A percentile compares a stretch with the other conserved stretches of the same genome.
phyloP scores from a whole-genome alignment of 2,329 filamentous ascomycete genomes.

The Sporothrix curviconia region DNA sequence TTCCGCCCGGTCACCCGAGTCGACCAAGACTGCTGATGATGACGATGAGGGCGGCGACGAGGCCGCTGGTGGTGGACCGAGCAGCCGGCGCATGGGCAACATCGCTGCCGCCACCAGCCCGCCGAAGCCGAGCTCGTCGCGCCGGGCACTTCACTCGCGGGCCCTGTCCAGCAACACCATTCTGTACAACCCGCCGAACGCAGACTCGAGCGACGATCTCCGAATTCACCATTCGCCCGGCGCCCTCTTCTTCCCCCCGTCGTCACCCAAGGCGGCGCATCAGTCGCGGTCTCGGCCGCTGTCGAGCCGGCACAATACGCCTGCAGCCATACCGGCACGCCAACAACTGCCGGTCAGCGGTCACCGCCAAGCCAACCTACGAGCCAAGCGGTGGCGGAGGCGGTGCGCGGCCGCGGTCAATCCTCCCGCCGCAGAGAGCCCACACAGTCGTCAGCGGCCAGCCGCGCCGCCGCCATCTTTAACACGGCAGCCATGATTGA shows the following conservation, averaged over 20 bases:
- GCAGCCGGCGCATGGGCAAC: neutral
- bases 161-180: slow-evolving; percentile 79
- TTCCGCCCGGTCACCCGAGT: slow-evolving; percentile 17
- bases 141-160: slow-evolving; percentile 53
- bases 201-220: slow-evolving; percentile 19
- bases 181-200: slow-evolving; percentile 62
- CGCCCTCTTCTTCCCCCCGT: slow-evolving; percentile 34
- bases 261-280: slow-evolving; percentile 31
- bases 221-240: neutral
- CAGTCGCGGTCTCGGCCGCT: slow-evolving; percentile 25
- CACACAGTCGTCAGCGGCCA: slow-evolving; percentile 50
- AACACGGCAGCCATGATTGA: slow-evolving; percentile 33
- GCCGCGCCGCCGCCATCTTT: slow-evolving; percentile 45
- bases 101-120: slow-evolving; percentile 4
- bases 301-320: slow-evolving; percentile 36
- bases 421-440: slow-evolving; percentile 45
- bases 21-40: slow-evolving; percentile 22
- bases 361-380: slow-evolving; percentile 44
- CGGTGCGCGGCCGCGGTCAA: slow-evolving; percentile 48
- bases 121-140: slow-evolving; percentile 5
- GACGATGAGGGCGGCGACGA: neutral
- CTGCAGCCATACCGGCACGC: slow-evolving; percentile 30
- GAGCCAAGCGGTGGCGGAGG: slow-evolving; percentile 23
- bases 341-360: slow-evolving; percentile 28
- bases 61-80: neutral